Conservation (phyloP, 106 monocot genomes). For the Allium fistulosum region DNA sequence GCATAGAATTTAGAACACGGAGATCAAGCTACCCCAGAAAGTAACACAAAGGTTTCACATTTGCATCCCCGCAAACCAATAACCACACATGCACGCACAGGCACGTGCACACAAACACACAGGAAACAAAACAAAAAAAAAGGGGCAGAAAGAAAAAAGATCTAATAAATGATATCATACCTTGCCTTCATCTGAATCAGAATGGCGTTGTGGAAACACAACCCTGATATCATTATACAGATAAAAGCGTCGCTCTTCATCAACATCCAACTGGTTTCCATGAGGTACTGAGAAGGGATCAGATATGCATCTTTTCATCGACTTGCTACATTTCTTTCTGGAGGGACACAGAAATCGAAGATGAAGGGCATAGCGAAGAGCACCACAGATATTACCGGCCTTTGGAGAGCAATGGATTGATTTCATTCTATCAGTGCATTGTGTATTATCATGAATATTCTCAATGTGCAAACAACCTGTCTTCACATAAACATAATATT, state of each 20-base stretch:
- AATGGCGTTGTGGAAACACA: slow-evolving; percentile 91
- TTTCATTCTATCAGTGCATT: slow-evolving; percentile 6
- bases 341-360: slow-evolving; percentile 69
- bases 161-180: slow-evolving; percentile 23
- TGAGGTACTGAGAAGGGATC: slow-evolving; percentile 51
- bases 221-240: slow-evolving; percentile 90
- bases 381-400: slow-evolving; percentile 17
- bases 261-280: slow-evolving; percentile 10
- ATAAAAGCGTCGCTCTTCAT: slow-evolving; percentile 71
- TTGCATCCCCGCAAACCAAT: too few relatives aligned
- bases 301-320: slow-evolving; percentile 69
- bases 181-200: slow-evolving; percentile 96
- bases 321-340: slow-evolving; percentile 44
- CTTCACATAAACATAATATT: too few relatives aligned
- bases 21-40: too few relatives aligned
- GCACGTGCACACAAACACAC: too few relatives aligned
- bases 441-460: neutral
- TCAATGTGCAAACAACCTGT: too few relatives aligned
- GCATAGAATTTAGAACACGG: too few relatives aligned
- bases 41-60: too few relatives aligned
- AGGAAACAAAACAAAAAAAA: neutral
- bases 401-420: slow-evolving; percentile 21
- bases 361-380: slow-evolving; percentile 87
- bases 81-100: too few relatives aligned
- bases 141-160: neutral